Percentiles rank a stretch among this genome's conserved stretches.
Evolutionary conservation across 2,329 filamentous ascomycete genomes (phyloP).

Genomic region (Pseudogymnoascus pannorum): DNA sequence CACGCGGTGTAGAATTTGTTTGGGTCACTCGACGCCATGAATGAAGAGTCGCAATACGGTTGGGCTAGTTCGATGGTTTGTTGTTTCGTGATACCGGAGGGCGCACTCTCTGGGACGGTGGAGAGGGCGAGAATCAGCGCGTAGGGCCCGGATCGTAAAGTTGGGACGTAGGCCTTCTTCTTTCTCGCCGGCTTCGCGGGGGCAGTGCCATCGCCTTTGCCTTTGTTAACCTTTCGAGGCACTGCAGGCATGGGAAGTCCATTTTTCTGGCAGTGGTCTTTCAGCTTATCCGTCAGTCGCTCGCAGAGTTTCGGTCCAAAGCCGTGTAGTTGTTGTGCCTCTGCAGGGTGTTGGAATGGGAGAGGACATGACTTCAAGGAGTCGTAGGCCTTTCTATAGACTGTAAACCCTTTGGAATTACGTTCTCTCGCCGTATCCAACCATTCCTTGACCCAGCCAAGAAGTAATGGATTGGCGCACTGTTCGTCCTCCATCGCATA

Average conservation of each 20-base stretch:
- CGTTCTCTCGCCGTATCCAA: constrained; percentile 60
- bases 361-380: constrained; percentile 70
- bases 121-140: constrained; percentile 63
- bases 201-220: constrained; percentile 13
- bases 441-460: constrained; percentile 73
- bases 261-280: constrained; percentile 57
- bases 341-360: constrained; percentile 55
- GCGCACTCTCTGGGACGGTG: constrained; percentile 46
- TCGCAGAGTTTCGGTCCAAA: constrained; percentile 67
- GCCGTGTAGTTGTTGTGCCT: constrained; percentile 65
- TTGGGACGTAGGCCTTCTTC: constrained; percentile 63
- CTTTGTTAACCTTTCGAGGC: constrained; percentile 37
- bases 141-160: constrained; percentile 66
- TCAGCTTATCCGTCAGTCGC: constrained; percentile 55
- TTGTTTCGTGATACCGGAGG: constrained; percentile 55
- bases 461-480: constrained; percentile 56
- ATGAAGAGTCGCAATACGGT: constrained; percentile 65
- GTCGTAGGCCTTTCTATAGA: constrained; percentile 69
- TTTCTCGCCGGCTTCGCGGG: constrained; percentile 50
- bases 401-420: constrained; percentile 63
- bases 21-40: constrained; percentile 58
- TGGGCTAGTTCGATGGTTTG: constrained; percentile 64
- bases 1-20: constrained; percentile 72
- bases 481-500: constrained; percentile 11
- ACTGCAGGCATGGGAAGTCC: constrained; percentile 60